These are phyloP conservation scores for Herpetomonas tarakana DNA, from an alignment of 208 protist genomes.

Conservation along the genomic window DNA sequence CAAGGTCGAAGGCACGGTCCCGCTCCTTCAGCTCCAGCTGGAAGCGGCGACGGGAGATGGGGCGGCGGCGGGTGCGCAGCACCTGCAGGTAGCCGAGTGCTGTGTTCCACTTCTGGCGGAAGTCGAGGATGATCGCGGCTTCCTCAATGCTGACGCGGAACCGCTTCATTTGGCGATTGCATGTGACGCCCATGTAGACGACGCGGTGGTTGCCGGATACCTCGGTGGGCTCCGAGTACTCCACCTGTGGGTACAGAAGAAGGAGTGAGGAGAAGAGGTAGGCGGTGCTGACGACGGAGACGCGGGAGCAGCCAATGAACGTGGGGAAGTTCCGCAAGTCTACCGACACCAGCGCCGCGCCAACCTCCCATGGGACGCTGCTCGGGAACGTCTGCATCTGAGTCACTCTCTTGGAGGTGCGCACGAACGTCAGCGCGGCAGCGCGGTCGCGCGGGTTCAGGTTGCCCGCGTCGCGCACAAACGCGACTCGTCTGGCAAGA, in stretches of 20 bases:
- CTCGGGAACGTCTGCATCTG: conserved; percentile 36
- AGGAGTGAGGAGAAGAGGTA: conserved; percentile 83
- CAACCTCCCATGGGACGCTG: conserved; percentile 60
- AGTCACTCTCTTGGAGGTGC: conserved; percentile 77
- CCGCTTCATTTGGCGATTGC: conserved; percentile 88
- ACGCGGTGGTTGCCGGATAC: conserved; percentile 36
- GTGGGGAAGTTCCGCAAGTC: conserved; percentile 54
- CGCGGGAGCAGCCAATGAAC: conserved; percentile 42
- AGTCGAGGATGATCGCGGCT: conserved; percentile 76
- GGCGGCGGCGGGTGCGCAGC: conserved; percentile 52
- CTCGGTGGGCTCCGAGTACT: conserved; percentile 72
- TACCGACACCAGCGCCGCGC: conserved; percentile 53
- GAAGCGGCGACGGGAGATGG: conserved; percentile 67
- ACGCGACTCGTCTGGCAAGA: conserved; percentile 54
- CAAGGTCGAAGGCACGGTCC: conserved; percentile 66
- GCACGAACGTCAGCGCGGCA: conserved; percentile 81
- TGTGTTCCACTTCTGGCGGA: conserved; percentile 67
- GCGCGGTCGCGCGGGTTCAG: conserved; percentile 55
- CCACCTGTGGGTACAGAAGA: conserved; percentile 75
- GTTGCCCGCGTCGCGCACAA: conserved; percentile 70
- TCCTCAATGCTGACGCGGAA: conserved; percentile 66
- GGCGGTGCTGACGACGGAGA: conserved; percentile 62
- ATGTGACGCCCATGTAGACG: conserved; percentile 82
- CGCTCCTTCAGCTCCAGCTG: conserved; percentile 63
- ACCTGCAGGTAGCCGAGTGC: conserved; percentile 74